Percentiles rank a stretch among this genome's conserved stretches.
Conservation (phyloP, 2,329 filamentous ascomycete species). For the Clonostachys byssicola region DNA sequence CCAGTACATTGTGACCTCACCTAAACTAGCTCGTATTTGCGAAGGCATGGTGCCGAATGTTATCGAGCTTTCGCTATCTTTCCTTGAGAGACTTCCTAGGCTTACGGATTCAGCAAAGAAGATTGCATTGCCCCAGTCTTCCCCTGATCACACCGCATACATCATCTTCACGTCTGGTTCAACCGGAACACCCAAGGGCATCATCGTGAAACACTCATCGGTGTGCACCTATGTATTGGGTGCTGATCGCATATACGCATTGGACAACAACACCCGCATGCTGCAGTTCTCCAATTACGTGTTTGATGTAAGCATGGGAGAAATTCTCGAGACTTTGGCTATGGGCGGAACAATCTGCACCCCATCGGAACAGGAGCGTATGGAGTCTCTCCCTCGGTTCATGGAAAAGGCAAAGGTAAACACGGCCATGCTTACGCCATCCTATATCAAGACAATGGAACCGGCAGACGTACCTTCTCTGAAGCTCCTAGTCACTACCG, state of each 20-base stretch:
- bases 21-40: constrained; percentile 12
- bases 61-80: background rate
- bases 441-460: constrained; percentile 8
- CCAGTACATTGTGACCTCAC: constrained; percentile 4
- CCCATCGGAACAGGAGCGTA: constrained; percentile 9
- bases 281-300: constrained; percentile 46
- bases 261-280: constrained; percentile 35
- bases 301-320: constrained; percentile 40
- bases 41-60: background rate
- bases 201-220: constrained; percentile 9
- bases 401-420: constrained; percentile 5
- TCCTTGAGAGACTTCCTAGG: background rate
- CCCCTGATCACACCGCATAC: constrained; percentile 2
- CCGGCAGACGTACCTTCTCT: constrained; percentile 32
- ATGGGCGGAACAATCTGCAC: constrained; percentile 13
- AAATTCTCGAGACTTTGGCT: constrained; percentile 12
- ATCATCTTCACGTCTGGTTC: constrained; percentile 16
- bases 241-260: constrained; percentile 26
- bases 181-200: constrained; percentile 14
- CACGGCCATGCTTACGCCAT: background rate
- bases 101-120: background rate
- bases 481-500: constrained; percentile 35
- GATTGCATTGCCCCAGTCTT: background rate
- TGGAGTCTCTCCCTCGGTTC: constrained; percentile 2
- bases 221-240: constrained; percentile 1